Evolutionary conservation across 2,329 filamentous ascomycete genomes (phyloP), one percentile per base, ranked within the genome.

Genomic region (Paracoccidioides lutzii): DNA sequence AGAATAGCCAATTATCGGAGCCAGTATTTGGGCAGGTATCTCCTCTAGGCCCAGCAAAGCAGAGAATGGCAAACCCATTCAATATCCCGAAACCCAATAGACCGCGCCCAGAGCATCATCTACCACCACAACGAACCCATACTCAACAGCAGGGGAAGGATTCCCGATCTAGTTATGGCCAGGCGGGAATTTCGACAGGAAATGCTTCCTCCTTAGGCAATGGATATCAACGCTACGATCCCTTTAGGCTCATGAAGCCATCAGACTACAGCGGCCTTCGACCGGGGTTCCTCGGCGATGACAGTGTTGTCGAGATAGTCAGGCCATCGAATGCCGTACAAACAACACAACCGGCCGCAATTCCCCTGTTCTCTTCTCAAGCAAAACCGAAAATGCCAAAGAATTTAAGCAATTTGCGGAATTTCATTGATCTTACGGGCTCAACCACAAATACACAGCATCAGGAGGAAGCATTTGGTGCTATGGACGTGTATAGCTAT

Each of bases 11-110:
- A 5, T 7, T 32, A 10, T 28, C 46, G 12, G n/a, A 37, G 15
- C 72, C 77, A 50, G 75, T 81, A 61, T 83, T 83, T 63, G 81
- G 81, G 51, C 76, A 78, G 62, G 73, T 81, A 2, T 81, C 79
- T 58, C 78, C 80, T 14, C 67, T 83, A 54, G 71, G 78, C 35
- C 66, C 33, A 42, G 30, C 5, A 28, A 48, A 41, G 40, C 62
- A 54, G 59, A 9, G 58, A 35, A 77, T 58, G 61, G 71, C 28
- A 10, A 49, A 54, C 43, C 68, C 76, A 14, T 80, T 80, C 69
- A 79, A 78, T 56, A 72, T 77, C 40, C 76, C 76, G 6, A 77
- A 76, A 60, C 65, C 70, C 15, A 76, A 76, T 50, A 72, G 73
- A 35, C 60, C 72, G 22, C 71, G 77, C 28, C 72, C 74, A 35